Conservation (phyloP, 2,329 filamentous ascomycete genomes). For the Paraphoma chrysanthemicola region DNA sequence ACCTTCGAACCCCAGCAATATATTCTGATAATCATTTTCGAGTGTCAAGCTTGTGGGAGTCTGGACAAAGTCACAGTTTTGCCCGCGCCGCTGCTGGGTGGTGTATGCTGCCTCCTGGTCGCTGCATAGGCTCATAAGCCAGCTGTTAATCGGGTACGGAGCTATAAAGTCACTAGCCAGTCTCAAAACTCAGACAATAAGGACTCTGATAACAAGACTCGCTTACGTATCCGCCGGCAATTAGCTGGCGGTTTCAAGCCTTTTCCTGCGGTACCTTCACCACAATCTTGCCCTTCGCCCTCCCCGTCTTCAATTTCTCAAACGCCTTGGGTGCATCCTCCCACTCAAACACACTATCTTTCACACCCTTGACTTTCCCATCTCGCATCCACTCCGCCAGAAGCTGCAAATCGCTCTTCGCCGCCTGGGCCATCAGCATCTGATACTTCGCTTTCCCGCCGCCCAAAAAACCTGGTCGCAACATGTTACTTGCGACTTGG, state of each 20-base stretch:
- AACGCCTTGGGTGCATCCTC: slow-evolving; percentile 65
- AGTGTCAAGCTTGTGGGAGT: too few species aligned
- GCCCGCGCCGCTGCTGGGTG: too few species aligned
- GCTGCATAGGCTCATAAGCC: too few species aligned
- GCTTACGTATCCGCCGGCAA: too few species aligned
- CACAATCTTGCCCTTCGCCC: slow-evolving; percentile 67
- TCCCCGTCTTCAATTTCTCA: slow-evolving; percentile 63
- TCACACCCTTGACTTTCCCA: slow-evolving; percentile 63
- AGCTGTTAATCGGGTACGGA: too few species aligned
- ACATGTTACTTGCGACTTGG: slow-evolving; percentile 46
- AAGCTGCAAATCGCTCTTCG: slow-evolving; percentile 54
- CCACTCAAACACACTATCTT: slow-evolving; percentile 64
- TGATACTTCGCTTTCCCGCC: slow-evolving; percentile 58
- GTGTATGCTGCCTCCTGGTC: too few species aligned
- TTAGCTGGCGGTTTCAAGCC: not conserved
- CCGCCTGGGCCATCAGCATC: slow-evolving; percentile 48
- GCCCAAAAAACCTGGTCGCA: slow-evolving; percentile 57
- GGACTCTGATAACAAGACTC: too few species aligned
- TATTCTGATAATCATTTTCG: too few species aligned
- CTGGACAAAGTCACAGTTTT: too few species aligned
- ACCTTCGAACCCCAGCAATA: too few species aligned
- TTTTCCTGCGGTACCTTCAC: slow-evolving; percentile 40
- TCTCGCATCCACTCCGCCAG: slow-evolving; percentile 64
- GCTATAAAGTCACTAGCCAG: too few species aligned
- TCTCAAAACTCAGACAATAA: too few species aligned